Conservation (phyloP, 176 grass and related monocot genomes). For the Oryza glaberrima region DNA sequence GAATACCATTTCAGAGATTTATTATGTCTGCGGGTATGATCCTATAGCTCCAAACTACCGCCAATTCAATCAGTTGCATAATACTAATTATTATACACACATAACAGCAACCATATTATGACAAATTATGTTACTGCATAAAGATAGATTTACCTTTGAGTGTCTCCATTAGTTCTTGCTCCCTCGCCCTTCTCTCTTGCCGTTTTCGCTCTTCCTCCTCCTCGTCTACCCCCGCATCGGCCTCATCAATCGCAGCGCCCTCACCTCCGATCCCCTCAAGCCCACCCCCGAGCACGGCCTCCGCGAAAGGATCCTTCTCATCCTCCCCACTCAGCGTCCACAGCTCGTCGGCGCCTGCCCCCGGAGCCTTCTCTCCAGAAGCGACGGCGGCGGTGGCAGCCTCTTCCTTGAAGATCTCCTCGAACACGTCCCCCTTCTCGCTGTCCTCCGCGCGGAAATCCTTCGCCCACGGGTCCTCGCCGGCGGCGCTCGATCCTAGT, state of each 20-base stretch:
- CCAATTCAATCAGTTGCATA: neutral
- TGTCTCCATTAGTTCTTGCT: conserved; percentile 72
- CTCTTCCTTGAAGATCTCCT: conserved; percentile 52
- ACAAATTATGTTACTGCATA: neutral
- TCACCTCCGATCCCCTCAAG: conserved; percentile 43
- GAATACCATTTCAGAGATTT: neutral
- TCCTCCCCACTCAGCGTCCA: conserved; percentile 53
- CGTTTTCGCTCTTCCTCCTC: conserved; percentile 47
- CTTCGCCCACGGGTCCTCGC: conserved; percentile 38
- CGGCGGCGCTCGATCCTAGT: conserved; percentile 31
- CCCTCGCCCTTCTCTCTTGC: conserved; percentile 51
- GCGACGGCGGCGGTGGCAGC: neutral
- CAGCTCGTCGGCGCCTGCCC: neutral
- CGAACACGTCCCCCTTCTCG: conserved; percentile 45
- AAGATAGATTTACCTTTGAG: conserved; percentile 70
- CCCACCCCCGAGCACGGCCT: conserved; percentile 49
- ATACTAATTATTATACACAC: neutral
- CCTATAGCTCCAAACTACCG: neutral
- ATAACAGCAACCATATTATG: conserved; percentile 14
- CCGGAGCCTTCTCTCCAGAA: conserved; percentile 5
- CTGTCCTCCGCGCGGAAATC: conserved; percentile 44
- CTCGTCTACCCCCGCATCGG: conserved; percentile 34
- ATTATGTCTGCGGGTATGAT: neutral
- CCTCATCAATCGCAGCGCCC: conserved; percentile 27
- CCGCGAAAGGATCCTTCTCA: conserved; percentile 61